These are phyloP conservation scores for Podaxis mareebaensis DNA, from an alignment of 768 basidiomycete genomes.

Conservation along the genomic window DNA sequence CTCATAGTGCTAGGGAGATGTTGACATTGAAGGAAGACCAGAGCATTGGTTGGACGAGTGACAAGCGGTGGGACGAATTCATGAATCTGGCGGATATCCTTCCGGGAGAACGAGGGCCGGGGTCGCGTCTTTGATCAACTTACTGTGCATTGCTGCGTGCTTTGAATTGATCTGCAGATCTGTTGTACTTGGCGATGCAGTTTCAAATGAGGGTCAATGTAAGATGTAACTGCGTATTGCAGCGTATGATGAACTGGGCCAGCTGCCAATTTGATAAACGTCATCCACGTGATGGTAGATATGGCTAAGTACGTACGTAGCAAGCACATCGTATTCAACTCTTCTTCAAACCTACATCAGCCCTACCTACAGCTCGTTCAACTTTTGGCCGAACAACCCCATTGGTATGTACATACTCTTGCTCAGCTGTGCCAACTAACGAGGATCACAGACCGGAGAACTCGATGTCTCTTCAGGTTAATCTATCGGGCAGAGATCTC, in stretches of 20 bases:
- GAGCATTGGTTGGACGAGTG: constrained; percentile 53
- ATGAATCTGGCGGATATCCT: constrained; percentile 34
- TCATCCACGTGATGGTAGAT: constrained; percentile 15
- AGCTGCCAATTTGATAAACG: neutral
- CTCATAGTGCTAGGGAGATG: constrained; percentile 35
- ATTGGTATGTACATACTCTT: neutral
- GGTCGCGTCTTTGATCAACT: neutral
- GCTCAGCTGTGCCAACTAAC: neutral
- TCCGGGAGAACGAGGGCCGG: constrained; percentile 9
- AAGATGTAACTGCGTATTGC: neutral
- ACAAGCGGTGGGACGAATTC: constrained; percentile 53
- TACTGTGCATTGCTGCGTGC: neutral
- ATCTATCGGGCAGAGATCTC: constrained; percentile 74
- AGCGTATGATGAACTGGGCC: neutral
- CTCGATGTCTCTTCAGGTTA: constrained; percentile 77
- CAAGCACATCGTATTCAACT: neutral
- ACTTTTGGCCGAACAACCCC: neutral
- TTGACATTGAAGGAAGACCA: constrained; percentile 54
- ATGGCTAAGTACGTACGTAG: neutral
- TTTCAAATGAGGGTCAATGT: neutral
- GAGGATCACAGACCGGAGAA: constrained; percentile 7
- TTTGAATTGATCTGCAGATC: neutral
- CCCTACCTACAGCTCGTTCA: neutral
- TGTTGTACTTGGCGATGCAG: neutral
- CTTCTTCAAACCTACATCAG: neutral